These are phyloP conservation scores for Ophiostoma australiae DNA, from an alignment of 2,329 filamentous ascomycete genomes.

Conservation along the genomic window DNA sequence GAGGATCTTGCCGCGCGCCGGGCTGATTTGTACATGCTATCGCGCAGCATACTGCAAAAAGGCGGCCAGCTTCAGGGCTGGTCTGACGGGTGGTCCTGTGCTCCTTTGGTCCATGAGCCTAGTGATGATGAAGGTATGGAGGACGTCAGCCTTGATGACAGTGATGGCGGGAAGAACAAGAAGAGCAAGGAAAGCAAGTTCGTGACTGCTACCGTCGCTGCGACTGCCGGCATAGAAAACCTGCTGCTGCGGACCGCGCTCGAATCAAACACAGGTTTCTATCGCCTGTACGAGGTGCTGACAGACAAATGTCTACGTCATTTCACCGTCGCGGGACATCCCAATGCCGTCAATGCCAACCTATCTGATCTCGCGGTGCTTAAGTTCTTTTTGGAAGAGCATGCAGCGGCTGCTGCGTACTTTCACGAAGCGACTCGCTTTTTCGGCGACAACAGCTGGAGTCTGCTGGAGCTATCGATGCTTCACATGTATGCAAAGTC, in stretches of 20 bases:
- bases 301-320: slow-evolving; percentile 80
- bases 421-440: slow-evolving; percentile 74
- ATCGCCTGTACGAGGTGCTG: slow-evolving; percentile 65
- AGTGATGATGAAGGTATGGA: slow-evolving; percentile 45
- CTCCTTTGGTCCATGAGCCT: slow-evolving; percentile 44
- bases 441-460: slow-evolving; percentile 76
- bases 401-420: slow-evolving; percentile 65
- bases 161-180: slow-evolving; percentile 25
- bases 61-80: slow-evolving; percentile 68
- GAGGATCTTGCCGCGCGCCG: slow-evolving; percentile 78
- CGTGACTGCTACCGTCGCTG: slow-evolving; percentile 11
- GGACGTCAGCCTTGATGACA: slow-evolving; percentile 51
- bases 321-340: slow-evolving; percentile 72
- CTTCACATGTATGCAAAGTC: slow-evolving; percentile 81
- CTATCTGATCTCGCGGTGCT: slow-evolving; percentile 82
- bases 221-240: slow-evolving; percentile 46
- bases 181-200: slow-evolving; percentile 20
- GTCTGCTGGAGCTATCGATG: slow-evolving; percentile 72
- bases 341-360: slow-evolving; percentile 69
- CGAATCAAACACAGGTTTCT: slow-evolving; percentile 59
- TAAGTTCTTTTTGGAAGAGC: slow-evolving; percentile 73
- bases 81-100: slow-evolving; percentile 68
- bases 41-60: slow-evolving; percentile 71
- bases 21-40: slow-evolving; percentile 75
- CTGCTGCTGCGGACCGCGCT: slow-evolving; percentile 57